These are phyloP conservation scores for Stevia rebaudiana DNA, from an alignment of 140 eudicot species.

Conservation along the genomic window DNA sequence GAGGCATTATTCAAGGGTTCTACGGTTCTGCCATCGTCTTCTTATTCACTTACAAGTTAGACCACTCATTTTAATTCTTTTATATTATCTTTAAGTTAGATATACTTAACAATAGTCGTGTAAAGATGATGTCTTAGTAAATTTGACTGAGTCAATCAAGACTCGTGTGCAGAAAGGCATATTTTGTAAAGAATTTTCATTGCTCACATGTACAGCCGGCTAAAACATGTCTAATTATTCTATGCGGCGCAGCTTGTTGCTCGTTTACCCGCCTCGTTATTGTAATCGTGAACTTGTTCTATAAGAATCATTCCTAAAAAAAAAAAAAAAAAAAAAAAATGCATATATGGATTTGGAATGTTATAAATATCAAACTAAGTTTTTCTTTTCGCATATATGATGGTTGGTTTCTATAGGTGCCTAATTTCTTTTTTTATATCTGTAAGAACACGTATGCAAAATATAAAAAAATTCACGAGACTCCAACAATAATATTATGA, in stretches of 20 bases:
- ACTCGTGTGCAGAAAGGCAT: background rate
- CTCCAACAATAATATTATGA: too few species aligned
- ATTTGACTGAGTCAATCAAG: background rate
- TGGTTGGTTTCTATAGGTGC: background rate
- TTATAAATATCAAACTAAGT: background rate
- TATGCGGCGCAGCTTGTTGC: too few species aligned
- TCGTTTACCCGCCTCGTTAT: too few species aligned
- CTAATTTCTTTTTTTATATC: background rate
- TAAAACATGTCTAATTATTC: too few species aligned
- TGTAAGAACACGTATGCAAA: too few species aligned
- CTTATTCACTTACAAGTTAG: constrained; percentile 21
- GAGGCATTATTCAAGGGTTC: constrained; percentile 30
- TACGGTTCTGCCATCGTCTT: background rate
- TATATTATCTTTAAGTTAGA: constrained; percentile 16
- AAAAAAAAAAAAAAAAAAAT: too few species aligned
- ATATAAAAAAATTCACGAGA: too few species aligned
- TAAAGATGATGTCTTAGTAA: background rate
- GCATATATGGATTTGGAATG: background rate
- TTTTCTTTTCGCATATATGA: background rate
- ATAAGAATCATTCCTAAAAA: too few species aligned
- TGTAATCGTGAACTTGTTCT: too few species aligned
- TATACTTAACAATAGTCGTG: background rate
- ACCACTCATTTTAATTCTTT: constrained; percentile 18
- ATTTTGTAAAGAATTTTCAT: too few species aligned
- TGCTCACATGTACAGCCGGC: too few species aligned